Base-by-base conservation (phyloP, 2,329 filamentous ascomycete genomes). In the Akanthomyces lecanii region DNA sequence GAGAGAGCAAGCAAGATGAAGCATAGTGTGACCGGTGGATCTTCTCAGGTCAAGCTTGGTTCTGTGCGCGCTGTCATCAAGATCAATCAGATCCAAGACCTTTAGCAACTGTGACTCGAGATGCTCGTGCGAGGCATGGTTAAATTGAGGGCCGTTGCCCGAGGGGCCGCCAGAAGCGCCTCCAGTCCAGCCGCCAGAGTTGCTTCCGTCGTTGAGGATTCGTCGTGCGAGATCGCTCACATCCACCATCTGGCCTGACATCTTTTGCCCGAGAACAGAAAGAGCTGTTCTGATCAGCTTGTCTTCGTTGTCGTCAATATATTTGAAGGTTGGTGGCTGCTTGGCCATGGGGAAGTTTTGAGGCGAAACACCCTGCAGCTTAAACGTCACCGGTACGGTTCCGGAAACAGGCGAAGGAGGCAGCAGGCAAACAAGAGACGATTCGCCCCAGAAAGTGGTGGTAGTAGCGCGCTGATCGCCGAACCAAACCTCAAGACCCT, bases 401-500 rank as follows among this genome's bases (percentile, higher is more conserved):
- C 90, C 90, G 1, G 88, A 80, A 33, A 84, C 81, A 6, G 85
- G 75, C 14, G 88, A 87, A 4, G 91, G 90, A 5, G 91, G 91
- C 11, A 92, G 79, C 52, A 93, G 79, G 69, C 90, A 94, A 60
- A 93, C 89, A 23, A 96, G 78, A n/a, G 89, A 89, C 64, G 88
- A 88, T 66, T 90, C 85, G 51, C 90, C 89, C 89, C 90, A 94
- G 72, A 85, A 95, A 0, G 89, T 91, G 1, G 90, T 93, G 0
- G 89, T 90, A 0, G 89, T 82, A 1, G 84, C 84, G 67, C 79
- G 81, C 54, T 80, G 77, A 40, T 82, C 78, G 25, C 93, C 93
- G 73, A 97, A 97, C 75, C 92, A 89, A 61, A 97, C 90, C 66
- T 93, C 90, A 65, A 96, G 82, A 1, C 75, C 89, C 65, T 84